Evolutionary conservation across 225 moss, liverwort and hornwort genomes (phyloP).

Genomic region (Pleurozium schreberi): DNA sequence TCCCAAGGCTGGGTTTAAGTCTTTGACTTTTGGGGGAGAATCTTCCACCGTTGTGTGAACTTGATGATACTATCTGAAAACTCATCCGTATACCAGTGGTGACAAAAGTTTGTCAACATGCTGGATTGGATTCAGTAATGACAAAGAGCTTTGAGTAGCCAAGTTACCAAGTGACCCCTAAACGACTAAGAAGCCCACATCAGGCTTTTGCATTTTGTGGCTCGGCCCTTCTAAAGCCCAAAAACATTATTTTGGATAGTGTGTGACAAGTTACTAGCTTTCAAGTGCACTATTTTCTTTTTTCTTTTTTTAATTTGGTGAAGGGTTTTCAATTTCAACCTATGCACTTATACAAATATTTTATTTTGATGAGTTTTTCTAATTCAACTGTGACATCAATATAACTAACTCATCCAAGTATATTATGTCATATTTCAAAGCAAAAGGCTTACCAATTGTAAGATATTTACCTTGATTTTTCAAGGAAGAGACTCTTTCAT

Average conservation of each 20-base stretch:
- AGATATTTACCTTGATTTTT: not conserved
- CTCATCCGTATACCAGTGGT: not conserved
- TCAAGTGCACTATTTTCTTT: not conserved
- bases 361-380: not conserved
- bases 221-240: too few relatives aligned
- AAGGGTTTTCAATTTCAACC: not conserved
- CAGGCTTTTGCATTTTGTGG: not conserved
- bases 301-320: too few relatives aligned
- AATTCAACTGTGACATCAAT: fast-evolving
- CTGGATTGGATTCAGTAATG: not conserved
- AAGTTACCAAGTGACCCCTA: too few relatives aligned
- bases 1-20: not conserved
- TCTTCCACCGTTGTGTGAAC: not conserved
- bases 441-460: fast-evolving
- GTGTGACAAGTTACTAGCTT: not conserved
- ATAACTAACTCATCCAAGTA: not conserved
- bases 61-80: not conserved
- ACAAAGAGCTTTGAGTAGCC: too few relatives aligned
- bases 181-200: too few relatives aligned
- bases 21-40: not conserved
- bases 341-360: too few relatives aligned
- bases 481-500: not conserved
- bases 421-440: not conserved
- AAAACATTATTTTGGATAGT: not conserved
- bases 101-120: not conserved